phyloP scores from a whole-genome alignment of 495 filamentous ascomycete species.

The Pyrenopolyporus hunteri region DNA sequence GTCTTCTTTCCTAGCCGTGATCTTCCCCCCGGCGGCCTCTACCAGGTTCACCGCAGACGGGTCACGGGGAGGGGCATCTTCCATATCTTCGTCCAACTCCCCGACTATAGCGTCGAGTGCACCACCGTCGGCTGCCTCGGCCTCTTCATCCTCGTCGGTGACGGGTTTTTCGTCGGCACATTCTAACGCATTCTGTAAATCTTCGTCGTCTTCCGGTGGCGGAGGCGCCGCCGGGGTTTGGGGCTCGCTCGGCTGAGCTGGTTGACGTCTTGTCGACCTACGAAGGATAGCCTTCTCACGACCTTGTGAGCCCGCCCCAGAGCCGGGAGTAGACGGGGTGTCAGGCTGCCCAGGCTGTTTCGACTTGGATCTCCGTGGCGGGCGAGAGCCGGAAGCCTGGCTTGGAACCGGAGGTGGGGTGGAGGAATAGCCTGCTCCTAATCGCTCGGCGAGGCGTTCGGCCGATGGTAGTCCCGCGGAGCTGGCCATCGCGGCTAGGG shows the following conservation, averaged over 20 bases:
- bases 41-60: constrained; percentile 92
- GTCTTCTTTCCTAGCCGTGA: constrained; percentile 96
- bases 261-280: constrained; percentile 62
- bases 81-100: constrained; percentile 88
- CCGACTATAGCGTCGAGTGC: constrained; percentile 86
- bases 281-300: constrained; percentile 60
- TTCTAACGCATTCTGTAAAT: constrained; percentile 72
- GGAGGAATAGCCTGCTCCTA: constrained; percentile 37
- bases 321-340: constrained; percentile 47
- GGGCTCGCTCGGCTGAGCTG: constrained; percentile 48
- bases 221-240: constrained; percentile 54
- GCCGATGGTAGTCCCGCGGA: constrained; percentile 66
- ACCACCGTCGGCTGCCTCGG: constrained; percentile 62
- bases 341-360: constrained; percentile 48
- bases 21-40: constrained; percentile 85
- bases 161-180: constrained; percentile 92
- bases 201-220: constrained; percentile 62
- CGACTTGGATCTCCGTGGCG: constrained; percentile 54
- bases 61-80: constrained; percentile 71
- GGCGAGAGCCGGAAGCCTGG: constrained; percentile 49
- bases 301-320: constrained; percentile 40
- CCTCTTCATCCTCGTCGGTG: constrained; percentile 77
- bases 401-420: constrained; percentile 45
- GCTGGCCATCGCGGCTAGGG: constrained; percentile 79
- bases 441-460: constrained; percentile 53